Percentiles rank a stretch among this genome's conserved stretches.
Conservation (phyloP, 208 protist species). For the Acanthamoeba triangularis region DNA sequence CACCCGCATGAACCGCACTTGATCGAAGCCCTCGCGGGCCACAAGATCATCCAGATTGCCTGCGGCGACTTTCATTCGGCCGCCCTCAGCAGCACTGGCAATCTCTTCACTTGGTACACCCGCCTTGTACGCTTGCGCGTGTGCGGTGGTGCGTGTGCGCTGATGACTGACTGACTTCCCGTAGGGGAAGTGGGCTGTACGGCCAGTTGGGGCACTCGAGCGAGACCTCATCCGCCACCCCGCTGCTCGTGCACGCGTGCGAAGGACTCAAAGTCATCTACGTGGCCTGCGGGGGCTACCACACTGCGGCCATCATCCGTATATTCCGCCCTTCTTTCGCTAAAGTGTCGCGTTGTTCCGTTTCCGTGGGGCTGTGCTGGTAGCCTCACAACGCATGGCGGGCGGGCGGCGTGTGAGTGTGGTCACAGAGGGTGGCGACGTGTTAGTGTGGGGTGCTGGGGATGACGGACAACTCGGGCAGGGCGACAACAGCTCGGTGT, state of each 20-base stretch:
- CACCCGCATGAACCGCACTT: background rate
- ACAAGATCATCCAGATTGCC: constrained; percentile 29
- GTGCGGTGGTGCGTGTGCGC: no score
- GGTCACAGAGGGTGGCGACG: background rate
- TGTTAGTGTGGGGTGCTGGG: background rate
- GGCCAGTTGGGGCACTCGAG: background rate
- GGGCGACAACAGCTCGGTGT: background rate
- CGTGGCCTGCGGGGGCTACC: constrained; percentile 14
- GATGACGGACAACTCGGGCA: background rate
- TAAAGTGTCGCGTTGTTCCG: background rate
- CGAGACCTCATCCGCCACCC: background rate
- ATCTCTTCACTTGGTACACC: background rate
- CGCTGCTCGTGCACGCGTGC: background rate
- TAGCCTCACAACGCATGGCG: no score
- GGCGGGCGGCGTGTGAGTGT: no score
- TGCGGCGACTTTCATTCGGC: constrained; percentile 56
- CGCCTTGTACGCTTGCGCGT: background rate
- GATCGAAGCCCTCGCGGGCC: background rate
- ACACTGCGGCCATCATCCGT: constrained; percentile 5
- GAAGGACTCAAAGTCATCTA: constrained; percentile 12
- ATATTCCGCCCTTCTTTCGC: background rate
- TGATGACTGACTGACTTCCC: no score
- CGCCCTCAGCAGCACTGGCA: background rate
- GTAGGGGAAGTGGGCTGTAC: background rate
- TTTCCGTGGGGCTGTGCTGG: no score